Evolutionary conservation across 345 rosid genomes (phyloP).

Genomic region (Psidium guajava): DNA sequence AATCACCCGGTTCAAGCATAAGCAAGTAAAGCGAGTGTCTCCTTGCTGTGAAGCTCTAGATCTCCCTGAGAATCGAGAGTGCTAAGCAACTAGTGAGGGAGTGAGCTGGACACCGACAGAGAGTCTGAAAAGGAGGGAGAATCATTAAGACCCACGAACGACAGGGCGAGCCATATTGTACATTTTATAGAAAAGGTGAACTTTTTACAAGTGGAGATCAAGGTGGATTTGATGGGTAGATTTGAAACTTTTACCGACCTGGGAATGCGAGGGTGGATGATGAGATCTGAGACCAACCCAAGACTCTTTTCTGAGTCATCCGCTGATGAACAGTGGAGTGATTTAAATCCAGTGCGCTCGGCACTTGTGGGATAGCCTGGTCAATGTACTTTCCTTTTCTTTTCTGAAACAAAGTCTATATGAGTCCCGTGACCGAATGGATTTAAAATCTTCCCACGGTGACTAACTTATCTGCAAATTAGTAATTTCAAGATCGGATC

Average conservation of each 20-base stretch:
- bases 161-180: neutral
- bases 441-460: neutral
- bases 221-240: neutral
- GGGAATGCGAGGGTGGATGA: neutral
- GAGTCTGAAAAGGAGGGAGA: neutral
- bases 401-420: too few species aligned
- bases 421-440: rapidly evolving
- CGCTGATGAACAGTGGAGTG: neutral
- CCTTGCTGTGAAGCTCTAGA: neutral
- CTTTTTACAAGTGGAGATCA: neutral
- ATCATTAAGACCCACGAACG: neutral
- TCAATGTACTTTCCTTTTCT: neutral
- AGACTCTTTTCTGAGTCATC: neutral
- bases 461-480: neutral
- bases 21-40: neutral
- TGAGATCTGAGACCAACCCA: neutral
- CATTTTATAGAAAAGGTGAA: neutral
- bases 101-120: constrained; percentile 3
- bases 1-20: neutral
- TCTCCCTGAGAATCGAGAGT: neutral
- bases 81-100: neutral
- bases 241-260: neutral
- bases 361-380: neutral
- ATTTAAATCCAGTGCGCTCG: neutral
- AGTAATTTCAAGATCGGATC: neutral